These are phyloP conservation scores for Fusarium sp. DNA, from an alignment of 2,329 filamentous ascomycete genomes.

Conservation along the genomic window DNA sequence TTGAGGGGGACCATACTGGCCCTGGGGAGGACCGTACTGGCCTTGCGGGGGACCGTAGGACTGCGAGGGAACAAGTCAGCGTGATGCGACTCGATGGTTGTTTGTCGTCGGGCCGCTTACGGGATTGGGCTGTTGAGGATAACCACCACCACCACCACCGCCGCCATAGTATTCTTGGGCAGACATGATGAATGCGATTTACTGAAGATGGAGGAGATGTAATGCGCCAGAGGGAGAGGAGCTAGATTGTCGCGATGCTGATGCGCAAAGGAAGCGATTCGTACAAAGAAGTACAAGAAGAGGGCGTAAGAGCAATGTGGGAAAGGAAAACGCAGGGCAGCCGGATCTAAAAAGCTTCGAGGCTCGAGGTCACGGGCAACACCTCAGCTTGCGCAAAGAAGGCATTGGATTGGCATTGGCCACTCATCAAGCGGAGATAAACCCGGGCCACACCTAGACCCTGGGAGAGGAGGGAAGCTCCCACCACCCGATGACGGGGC, in stretches of 20 bases:
- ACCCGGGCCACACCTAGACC: not conserved
- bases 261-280: not conserved
- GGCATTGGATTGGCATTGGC: not conserved
- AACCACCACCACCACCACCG: slow-evolving; percentile 39
- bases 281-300: not conserved
- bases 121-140: slow-evolving; percentile 52
- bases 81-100: slow-evolving; percentile 7
- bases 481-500: not conserved
- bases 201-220: not conserved
- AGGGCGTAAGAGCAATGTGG: not conserved
- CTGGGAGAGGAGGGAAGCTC: not conserved
- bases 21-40: slow-evolving; percentile 45
- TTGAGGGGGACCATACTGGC: slow-evolving; percentile 42
- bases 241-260: not conserved
- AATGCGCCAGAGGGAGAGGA: not conserved
- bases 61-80: slow-evolving; percentile 35
- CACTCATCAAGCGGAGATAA: not conserved
- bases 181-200: slow-evolving; percentile 45
- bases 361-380: not conserved
- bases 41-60: slow-evolving; percentile 45
- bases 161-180: slow-evolving; percentile 54
- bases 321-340: not conserved
- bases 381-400: not conserved
- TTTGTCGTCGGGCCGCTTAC: slow-evolving; percentile 44
- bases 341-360: not conserved